A percentile compares a stretch with the other conserved stretches of the same genome.
phyloP scores from a whole-genome alignment of 768 basidiomycete genomes.

The Hemileccinum impolitum region DNA sequence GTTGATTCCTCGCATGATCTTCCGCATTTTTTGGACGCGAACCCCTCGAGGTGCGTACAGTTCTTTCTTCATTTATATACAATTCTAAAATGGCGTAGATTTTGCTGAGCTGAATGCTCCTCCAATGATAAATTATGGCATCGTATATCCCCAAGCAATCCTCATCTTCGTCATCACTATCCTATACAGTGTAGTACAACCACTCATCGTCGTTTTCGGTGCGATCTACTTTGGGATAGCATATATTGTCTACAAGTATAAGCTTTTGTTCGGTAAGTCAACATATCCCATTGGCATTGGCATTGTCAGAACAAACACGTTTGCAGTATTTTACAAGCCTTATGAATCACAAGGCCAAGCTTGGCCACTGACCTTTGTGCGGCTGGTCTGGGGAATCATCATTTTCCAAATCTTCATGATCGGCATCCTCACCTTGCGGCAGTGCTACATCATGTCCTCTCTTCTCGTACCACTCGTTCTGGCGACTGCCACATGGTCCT shows the following conservation, averaged over 20 bases:
- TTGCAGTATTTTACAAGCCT: conserved; percentile 92
- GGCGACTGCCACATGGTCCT: conserved; percentile 77
- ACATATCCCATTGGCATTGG: background rate
- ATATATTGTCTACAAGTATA: conserved; percentile 98
- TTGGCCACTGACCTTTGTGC: conserved; percentile 93
- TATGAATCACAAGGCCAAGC: conserved; percentile 97
- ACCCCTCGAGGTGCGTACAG: conserved; percentile 77
- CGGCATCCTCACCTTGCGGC: conserved; percentile 78
- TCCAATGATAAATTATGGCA: conserved; percentile 96
- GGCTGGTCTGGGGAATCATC: conserved; percentile 88
- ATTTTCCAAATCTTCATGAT: conserved; percentile 97
- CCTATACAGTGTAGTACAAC: conserved; percentile 93
- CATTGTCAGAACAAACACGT: background rate
- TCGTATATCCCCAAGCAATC: conserved; percentile 95
- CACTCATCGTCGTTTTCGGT: conserved; percentile 91
- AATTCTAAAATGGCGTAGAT: conserved; percentile 47
- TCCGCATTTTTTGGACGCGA: conserved; percentile 72
- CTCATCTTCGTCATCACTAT: conserved; percentile 94
- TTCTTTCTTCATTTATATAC: background rate
- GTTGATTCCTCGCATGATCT: conserved; percentile 74
- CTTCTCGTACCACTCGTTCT: conserved; percentile 73
- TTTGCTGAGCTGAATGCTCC: conserved; percentile 96
- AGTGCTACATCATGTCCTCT: conserved; percentile 55
- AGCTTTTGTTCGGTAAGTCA: conserved; percentile 82
- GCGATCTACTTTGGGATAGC: conserved; percentile 95